Evolutionary conservation across 1,284 basidiomycete genomes (phyloP), one percentile per base, ranked within the genome.

Genomic region (Wallemia mellicola): DNA sequence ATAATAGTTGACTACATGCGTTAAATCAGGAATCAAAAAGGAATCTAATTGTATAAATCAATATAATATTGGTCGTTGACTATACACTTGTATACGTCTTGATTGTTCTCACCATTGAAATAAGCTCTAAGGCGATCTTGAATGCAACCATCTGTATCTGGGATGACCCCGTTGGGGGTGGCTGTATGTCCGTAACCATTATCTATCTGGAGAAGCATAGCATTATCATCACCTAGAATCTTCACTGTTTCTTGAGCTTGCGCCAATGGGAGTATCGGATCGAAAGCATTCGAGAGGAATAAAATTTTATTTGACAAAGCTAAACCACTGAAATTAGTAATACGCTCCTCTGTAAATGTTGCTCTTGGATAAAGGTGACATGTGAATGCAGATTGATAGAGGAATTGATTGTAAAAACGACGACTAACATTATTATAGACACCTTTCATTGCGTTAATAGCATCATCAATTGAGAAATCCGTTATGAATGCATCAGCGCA

Each of bases 1-100:
- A 67, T 68, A 17, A 65, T 69, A 1, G 38, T 67, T 7, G 67
- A 68, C 24, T n/a, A 48, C 19, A 48, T 48, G 3, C 38, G 38
- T 22, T 48, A 48, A 48, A 48, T 11, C n/a, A n/a, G n/a, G n/a
- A n/a, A n/a, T n/a, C n/a, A n/a, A n/a, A n/a, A n/a, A n/a, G n/a
- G n/a, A 48, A n/a, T 22, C 22, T n/a, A 48, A n/a, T 22, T n/a
- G 38, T 48, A 48, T 22, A 48, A 11, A 15, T 48, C 38, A n/a
- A 22, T n/a, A n/a, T 48, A 48, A n/a, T 48, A n/a, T 5, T 48
- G 14, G 5, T 48, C 38, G n/a, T 11, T 48, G 38, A 48, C 38
- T 5, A n/a, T 48, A n/a, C 38, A 48, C 14, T n/a, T 48, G 38
- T n/a, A 48, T n/a, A n/a, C n/a, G 19, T 48, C 38, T 48, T 22